phyloP scores from a whole-genome alignment of 2,329 filamentous ascomycete species.

The Clarireedia monteithiana region DNA sequence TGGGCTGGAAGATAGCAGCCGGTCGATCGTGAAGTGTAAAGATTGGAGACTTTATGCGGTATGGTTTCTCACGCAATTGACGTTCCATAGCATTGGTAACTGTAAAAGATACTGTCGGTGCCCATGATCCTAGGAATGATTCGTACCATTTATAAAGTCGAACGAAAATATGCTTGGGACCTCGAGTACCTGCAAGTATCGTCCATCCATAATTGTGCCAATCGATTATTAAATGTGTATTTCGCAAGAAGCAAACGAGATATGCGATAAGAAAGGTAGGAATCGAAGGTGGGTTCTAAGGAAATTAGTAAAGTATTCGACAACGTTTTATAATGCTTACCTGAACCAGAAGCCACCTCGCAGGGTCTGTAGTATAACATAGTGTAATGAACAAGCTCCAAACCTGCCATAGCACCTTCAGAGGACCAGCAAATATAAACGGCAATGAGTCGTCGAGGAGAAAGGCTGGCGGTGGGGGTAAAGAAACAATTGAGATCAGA shows the following conservation, averaged over 20 bases:
- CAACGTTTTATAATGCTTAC: background rate
- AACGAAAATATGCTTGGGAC: conserved; percentile 64
- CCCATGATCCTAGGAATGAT: conserved; percentile 56
- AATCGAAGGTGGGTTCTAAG: conserved; percentile 85
- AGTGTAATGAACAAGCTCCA: conserved; percentile 63
- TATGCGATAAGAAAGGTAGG: conserved; percentile 76
- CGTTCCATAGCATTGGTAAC: conserved; percentile 85
- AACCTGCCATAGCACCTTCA: conserved; percentile 82
- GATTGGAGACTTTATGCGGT: conserved; percentile 56
- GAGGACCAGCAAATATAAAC: conserved; percentile 69
- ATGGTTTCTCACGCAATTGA: conserved; percentile 57
- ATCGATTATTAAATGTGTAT: conserved; percentile 80
- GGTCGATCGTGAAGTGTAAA: conserved; percentile 81
- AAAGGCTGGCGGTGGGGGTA: conserved; percentile 58
- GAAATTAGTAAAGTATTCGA: background rate
- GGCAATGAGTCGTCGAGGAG: conserved; percentile 63
- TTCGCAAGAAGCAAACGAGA: conserved; percentile 65
- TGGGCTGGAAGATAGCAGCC: conserved; percentile 70
- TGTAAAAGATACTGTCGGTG: conserved; percentile 67
- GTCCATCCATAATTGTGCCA: conserved; percentile 99
- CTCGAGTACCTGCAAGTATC: conserved; percentile 62
- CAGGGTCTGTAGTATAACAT: conserved; percentile 64
- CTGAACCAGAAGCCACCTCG: conserved; percentile 72
- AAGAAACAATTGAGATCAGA: conserved; percentile 61
- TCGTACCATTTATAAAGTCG: conserved; percentile 72